phyloP scores from a whole-genome alignment of 2,329 filamentous ascomycete species.

The Botrytis pseudocinerea region DNA sequence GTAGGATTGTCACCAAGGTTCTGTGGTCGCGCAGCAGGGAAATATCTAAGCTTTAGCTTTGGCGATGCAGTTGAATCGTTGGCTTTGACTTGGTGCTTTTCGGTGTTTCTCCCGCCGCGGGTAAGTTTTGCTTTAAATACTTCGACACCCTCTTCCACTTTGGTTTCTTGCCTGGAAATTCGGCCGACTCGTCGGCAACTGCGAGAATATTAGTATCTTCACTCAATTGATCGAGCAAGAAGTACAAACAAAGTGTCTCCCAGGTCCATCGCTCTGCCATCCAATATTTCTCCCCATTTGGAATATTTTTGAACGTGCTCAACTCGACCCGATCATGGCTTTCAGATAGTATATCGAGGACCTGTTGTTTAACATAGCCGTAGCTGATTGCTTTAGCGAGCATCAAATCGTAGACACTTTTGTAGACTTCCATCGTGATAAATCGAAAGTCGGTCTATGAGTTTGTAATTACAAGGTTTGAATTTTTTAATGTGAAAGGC shows the following conservation, averaged over 20 bases:
- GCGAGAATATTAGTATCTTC: neutral
- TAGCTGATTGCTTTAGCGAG: neutral
- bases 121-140: neutral
- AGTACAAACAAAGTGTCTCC: neutral
- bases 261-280: conserved; percentile 4
- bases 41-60: neutral
- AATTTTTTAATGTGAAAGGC: neutral
- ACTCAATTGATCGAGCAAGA: no score
- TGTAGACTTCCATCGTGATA: neutral
- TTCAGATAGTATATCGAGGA: neutral
- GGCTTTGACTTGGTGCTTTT: neutral
- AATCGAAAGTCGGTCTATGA: neutral
- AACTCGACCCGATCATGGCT: neutral
- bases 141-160: neutral
- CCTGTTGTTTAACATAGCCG: conserved; percentile 5
- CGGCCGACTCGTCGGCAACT: neutral
- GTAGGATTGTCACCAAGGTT: neutral
- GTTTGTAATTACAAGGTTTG: neutral
- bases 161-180: neutral
- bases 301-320: neutral
- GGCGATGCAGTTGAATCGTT: neutral
- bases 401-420: neutral
- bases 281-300: neutral
- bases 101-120: neutral
- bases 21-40: neutral